A percentile compares a stretch with the other conserved stretches of the same genome.
Evolutionary conservation across 2,329 filamentous ascomycete genomes (phyloP).

Genomic region (Calonectria naviculata): DNA sequence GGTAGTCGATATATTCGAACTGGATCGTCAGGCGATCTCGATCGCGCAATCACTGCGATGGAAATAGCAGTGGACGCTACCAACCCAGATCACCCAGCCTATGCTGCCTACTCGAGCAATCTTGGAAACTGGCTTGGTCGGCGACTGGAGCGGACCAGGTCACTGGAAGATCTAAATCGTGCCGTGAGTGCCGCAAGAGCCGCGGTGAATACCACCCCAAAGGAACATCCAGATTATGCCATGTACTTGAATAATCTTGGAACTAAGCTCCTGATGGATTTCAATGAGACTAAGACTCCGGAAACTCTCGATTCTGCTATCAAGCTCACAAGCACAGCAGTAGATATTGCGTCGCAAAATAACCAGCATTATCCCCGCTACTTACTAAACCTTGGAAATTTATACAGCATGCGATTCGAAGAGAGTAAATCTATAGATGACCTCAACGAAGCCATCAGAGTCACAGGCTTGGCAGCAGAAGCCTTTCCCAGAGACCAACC

Average conservation of each 20-base stretch:
- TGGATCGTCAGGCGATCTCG: too few species aligned
- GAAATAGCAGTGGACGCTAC: too few species aligned
- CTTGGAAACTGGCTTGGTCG: too few species aligned
- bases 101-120: too few species aligned
- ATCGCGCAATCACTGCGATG: too few species aligned
- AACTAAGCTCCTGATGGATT: background rate
- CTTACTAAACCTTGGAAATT: background rate
- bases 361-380: background rate
- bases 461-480: background rate
- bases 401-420: background rate
- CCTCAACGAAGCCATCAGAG: background rate
- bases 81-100: too few species aligned
- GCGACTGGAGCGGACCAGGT: background rate
- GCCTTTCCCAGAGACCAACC: background rate
- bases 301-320: background rate
- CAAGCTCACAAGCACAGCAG: background rate
- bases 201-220: background rate
- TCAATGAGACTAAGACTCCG: background rate
- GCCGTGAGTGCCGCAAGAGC: background rate
- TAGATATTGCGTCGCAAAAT: background rate
- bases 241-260: background rate
- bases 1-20: too few species aligned
- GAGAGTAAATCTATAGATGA: background rate
- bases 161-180: background rate
- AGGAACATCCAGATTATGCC: background rate